Evolutionary conservation across 2,329 filamentous ascomycete species (phyloP), one percentile per base, ranked within the genome.

Genomic region (Penicillium sp.): DNA sequence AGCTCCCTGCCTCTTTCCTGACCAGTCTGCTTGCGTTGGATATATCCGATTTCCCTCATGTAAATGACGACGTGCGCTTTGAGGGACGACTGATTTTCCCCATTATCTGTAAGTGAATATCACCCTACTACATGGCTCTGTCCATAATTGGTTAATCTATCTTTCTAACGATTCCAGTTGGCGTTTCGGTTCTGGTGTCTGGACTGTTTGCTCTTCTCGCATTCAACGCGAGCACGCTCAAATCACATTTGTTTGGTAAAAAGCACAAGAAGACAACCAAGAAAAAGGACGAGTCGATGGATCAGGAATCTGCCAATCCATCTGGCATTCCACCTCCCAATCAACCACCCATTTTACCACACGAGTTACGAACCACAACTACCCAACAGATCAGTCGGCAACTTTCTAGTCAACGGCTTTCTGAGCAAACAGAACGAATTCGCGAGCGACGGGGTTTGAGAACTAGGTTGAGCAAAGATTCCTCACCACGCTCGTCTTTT

Each of bases 1-100:
- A 56, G 58, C 45, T 55, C 26, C 58, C 61, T n/a, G 47, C 60
- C 14, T 59, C 59, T 7, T 63, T 63, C 38, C 34, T 63, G 18
- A 38, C 56, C 3, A 55, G 52, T 14, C 46, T 63, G 1, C 59
- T 63, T 32, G 59, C 57, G 4, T 38, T 63, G 38, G 53, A 63
- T 29, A 46, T 63, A 2, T 45, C 53, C 8, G 41, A 55, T 13
- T 63, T 60, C 40, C 61, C 57, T 2, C 61, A 61, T 23, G 32
- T 48, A 43, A 27, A 26, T 4, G 53, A 30, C 11, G 41, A 50
- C 6, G 38, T 58, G 2, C 27, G 18, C 13, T 61, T 42, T 27
- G 9, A 59, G 42, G 47, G 45, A 5, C 29, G 38, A 11, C 55
- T 54, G 54, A 56, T 62, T 2, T 62, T 62, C 16, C 60, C 60